phyloP scores from a whole-genome alignment of 2,329 filamentous ascomycete species.

The Dryadomyces quercivorus region DNA sequence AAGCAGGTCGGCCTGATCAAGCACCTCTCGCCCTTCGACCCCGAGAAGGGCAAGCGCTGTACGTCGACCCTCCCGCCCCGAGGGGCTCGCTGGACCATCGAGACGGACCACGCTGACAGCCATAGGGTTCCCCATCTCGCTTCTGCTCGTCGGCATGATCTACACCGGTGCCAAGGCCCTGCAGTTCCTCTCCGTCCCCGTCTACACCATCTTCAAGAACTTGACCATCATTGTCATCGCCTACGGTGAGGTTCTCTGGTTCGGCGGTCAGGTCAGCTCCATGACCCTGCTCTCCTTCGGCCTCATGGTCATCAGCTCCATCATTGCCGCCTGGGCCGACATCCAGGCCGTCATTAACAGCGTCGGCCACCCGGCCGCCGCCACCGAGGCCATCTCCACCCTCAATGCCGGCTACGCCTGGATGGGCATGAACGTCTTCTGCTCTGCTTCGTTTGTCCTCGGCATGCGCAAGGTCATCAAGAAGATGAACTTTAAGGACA shows the following conservation, averaged over 20 bases:
- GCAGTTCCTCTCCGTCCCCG: constrained; percentile 91
- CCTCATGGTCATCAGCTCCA: constrained; percentile 88
- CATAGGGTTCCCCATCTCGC: constrained; percentile 86
- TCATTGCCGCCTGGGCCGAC: constrained; percentile 95
- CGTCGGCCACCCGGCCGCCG: constrained; percentile 42
- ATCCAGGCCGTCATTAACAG: constrained; percentile 72
- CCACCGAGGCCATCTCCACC: constrained; percentile 69
- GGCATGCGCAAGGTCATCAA: constrained; percentile 98
- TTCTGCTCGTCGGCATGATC: constrained; percentile 97
- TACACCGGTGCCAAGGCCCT: constrained; percentile 95
- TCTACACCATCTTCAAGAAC: constrained; percentile 99
- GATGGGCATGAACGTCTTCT: constrained; percentile 97
- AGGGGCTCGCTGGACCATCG: not conserved
- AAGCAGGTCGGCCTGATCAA: constrained; percentile 74
- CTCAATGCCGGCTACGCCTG: constrained; percentile 91
- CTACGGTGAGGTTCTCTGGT: constrained; percentile 97
- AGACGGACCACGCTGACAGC: not conserved
- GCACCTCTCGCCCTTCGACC: constrained; percentile 70
- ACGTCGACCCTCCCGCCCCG: constrained; percentile 21
- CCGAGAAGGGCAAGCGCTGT: constrained; percentile 89
- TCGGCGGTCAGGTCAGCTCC: constrained; percentile 80
- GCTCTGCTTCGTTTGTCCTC: constrained; percentile 78
- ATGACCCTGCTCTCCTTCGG: constrained; percentile 88
- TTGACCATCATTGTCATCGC: constrained; percentile 97
- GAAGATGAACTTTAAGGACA: constrained; percentile 99